Evolutionary conservation across 257 asterid genomes (phyloP).

Genomic region (Misopates orontium): DNA sequence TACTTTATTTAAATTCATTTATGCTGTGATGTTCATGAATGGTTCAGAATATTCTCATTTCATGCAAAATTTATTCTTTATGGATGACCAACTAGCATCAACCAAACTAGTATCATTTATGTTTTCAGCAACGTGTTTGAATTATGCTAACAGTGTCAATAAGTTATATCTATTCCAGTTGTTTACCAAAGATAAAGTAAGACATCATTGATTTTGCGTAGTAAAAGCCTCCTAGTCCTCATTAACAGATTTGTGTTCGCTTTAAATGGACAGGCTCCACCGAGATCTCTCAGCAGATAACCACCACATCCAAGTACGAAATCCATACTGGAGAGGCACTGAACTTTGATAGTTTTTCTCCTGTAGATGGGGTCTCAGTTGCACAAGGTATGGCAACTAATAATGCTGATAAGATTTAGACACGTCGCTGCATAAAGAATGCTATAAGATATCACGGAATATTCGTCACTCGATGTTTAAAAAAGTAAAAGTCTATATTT

Average conservation of each 20-base stretch:
- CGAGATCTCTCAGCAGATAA: conserved; percentile 44
- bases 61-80: too few relatives aligned
- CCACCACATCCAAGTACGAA: conserved; percentile 33
- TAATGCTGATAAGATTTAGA: conserved; percentile 18
- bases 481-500: neutral
- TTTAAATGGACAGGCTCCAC: conserved; percentile 39
- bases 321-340: conserved; percentile 43
- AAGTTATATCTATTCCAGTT: too few relatives aligned
- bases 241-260: neutral
- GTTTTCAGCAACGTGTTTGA: too few relatives aligned
- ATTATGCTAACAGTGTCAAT: too few relatives aligned
- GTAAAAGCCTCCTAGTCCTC: too few relatives aligned
- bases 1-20: too few relatives aligned
- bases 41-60: too few relatives aligned
- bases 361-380: conserved; percentile 30
- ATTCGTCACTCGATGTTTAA: neutral
- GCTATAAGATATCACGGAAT: conserved; percentile 11
- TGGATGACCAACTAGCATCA: too few relatives aligned
- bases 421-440: conserved; percentile 20
- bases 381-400: conserved; percentile 36
- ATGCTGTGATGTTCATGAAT: too few relatives aligned
- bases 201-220: too few relatives aligned
- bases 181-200: too few relatives aligned
- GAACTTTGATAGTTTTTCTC: conserved; percentile 30
- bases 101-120: too few relatives aligned